phyloP scores from a whole-genome alignment of 2,329 filamentous ascomycete genomes.

The Fusarium paranaense region DNA sequence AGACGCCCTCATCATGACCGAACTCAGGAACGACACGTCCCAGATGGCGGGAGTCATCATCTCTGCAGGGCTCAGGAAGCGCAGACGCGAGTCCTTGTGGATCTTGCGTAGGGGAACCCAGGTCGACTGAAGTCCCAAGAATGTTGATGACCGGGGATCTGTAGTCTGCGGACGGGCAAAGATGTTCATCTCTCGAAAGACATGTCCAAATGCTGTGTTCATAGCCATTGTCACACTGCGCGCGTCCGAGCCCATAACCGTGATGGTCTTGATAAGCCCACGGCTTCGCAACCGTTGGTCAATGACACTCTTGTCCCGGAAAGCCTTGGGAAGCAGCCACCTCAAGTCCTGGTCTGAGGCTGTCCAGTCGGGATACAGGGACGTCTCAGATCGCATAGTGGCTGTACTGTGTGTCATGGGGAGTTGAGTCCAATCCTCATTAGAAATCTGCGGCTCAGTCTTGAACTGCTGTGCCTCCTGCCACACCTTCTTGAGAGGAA shows the following conservation, averaged over 20 bases:
- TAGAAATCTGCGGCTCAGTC: conserved; percentile 48
- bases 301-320: conserved; percentile 69
- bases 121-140: conserved; percentile 71
- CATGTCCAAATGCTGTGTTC: conserved; percentile 68
- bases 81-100: conserved; percentile 77
- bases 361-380: conserved; percentile 61
- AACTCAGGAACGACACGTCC: conserved; percentile 77
- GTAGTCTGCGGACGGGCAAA: conserved; percentile 44
- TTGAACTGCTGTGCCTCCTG: conserved; percentile 62
- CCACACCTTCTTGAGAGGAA: conserved; percentile 69
- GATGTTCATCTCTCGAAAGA: conserved; percentile 61
- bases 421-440: conserved; percentile 68
- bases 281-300: conserved; percentile 80
- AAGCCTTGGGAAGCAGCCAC: conserved; percentile 77
- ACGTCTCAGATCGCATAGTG: conserved; percentile 60
- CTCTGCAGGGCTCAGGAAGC: conserved; percentile 77
- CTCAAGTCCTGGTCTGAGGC: conserved; percentile 60
- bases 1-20: conserved; percentile 78
- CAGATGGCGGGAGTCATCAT: conserved; percentile 79
- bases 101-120: conserved; percentile 84
- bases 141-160: conserved; percentile 53
- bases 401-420: conserved; percentile 60
- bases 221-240: conserved; percentile 75
- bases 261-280: conserved; percentile 75
- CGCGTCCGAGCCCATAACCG: conserved; percentile 72